These are phyloP conservation scores for Pyronema domesticum DNA, from an alignment of 495 filamentous ascomycete species.

Conservation along the genomic window DNA sequence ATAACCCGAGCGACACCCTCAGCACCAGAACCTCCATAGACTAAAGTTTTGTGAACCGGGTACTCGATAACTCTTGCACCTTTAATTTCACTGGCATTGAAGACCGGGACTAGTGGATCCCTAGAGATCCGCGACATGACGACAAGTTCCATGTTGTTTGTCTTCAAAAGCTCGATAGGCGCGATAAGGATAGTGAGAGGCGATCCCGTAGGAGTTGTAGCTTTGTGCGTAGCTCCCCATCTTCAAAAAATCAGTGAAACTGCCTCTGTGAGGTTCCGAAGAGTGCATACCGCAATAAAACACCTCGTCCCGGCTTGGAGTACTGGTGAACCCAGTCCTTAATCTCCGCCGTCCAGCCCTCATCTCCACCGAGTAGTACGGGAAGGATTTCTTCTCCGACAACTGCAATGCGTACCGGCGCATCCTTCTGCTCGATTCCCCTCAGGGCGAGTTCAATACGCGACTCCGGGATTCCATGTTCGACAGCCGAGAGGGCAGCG, in stretches of 20 bases:
- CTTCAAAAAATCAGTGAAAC: background rate
- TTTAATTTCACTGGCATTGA: constrained; percentile 6
- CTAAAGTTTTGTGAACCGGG: constrained; percentile 66
- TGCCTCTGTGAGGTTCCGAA: background rate
- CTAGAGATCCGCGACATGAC: background rate
- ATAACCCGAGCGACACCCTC: constrained; percentile 37
- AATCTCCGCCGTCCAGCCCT: background rate
- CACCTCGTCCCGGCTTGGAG: background rate
- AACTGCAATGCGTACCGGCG: constrained; percentile 52
- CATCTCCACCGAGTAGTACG: background rate
- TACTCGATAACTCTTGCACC: constrained; percentile 40
- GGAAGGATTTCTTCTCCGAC: constrained; percentile 18
- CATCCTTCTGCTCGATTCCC: constrained; percentile 47
- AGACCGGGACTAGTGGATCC: background rate
- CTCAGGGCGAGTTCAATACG: constrained; percentile 43
- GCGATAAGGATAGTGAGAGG: constrained; percentile 36
- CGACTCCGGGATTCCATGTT: background rate
- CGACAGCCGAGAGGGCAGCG: background rate
- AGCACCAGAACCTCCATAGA: constrained; percentile 49
- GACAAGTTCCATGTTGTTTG: constrained; percentile 36
- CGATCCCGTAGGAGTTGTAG: constrained; percentile 12
- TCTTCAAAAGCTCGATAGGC: constrained; percentile 50
- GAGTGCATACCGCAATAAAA: background rate
- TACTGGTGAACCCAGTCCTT: background rate
- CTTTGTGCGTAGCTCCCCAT: constrained; percentile 2